Conservation (phyloP, 352 stramenopile species). For the Phytophthora cryptogea region DNA sequence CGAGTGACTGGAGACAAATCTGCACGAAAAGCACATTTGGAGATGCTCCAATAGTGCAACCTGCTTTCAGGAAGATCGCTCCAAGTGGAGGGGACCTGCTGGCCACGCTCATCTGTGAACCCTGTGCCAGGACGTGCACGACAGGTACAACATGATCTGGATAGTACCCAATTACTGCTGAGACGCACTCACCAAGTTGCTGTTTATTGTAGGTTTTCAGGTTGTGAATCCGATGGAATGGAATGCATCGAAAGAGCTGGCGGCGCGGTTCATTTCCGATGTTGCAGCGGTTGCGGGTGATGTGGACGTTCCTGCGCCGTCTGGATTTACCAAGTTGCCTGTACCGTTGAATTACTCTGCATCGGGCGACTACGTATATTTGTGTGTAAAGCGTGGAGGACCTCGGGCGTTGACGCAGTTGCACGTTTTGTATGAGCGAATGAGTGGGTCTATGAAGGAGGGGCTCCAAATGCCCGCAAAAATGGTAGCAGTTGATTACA, state of each 20-base stretch:
- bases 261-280: constrained; percentile 67
- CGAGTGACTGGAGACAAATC: constrained; percentile 60
- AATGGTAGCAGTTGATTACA: constrained; percentile 34
- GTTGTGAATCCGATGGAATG: constrained; percentile 54
- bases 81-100: constrained; percentile 4
- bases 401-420: constrained; percentile 46
- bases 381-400: constrained; percentile 68
- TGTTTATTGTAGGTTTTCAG: constrained; percentile 38
- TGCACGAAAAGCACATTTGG: constrained; percentile 69
- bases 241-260: constrained; percentile 31
- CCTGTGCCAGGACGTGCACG: constrained; percentile 68
- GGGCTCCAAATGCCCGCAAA: constrained; percentile 8
- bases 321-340: constrained; percentile 58
- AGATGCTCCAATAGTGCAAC: constrained; percentile 50
- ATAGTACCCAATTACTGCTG: neutral
- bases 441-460: neutral
- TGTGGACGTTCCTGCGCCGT: constrained; percentile 48
- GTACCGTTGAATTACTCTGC: constrained; percentile 66
- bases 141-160: constrained; percentile 39
- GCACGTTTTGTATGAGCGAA: constrained; percentile 16
- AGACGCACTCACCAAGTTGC: constrained; percentile 7
- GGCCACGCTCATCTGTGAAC: constrained; percentile 51
- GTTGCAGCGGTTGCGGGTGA: constrained; percentile 61
- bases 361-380: constrained; percentile 68
- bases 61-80: constrained; percentile 42